Evolutionary conservation across 306 rosid species (phyloP), one percentile per base, ranked within the genome.

Genomic region (Pueraria montana): DNA sequence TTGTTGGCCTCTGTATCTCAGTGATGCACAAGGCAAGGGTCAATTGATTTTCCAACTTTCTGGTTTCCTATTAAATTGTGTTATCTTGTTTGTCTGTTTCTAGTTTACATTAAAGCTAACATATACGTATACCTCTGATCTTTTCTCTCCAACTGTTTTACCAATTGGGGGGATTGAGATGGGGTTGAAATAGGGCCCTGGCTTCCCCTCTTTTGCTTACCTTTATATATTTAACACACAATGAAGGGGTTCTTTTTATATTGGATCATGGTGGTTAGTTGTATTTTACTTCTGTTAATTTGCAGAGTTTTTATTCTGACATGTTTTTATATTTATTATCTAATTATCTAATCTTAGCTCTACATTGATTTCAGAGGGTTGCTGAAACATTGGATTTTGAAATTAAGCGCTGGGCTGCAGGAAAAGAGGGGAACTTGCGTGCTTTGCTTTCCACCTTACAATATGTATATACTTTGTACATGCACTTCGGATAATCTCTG

Each of bases 321-420:
- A 67, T 14, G 66, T 56, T 69, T 48, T 80, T 69, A 34, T 42
- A 76, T 72, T 77, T 74, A 24, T 64, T 34, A 48, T 76, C 48
- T 85, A 40, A 24, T 64, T 34, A 48, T 76, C 48, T 85, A 40
- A 76, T 74, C 69, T 55, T 83, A 58, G 45, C 18, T 45, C 7
- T 82, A 26, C 58, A n/a, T 80, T 86, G 77, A 45, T 86, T 86
- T 80, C 93, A 94, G 98, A 94, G 98, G 86, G 76, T 91, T 83
- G 87, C 89, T 24, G 97, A 96, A 87, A 91, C 98, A 26, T 84
- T 96, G 71, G 99, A 96, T 88, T 85, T 87, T 83, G 99, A 96
- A 86, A 91, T 96, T 86, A 96, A 89, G 89, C 99, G 98, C 67
- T 96, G 98, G 99, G 88, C 98, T 73, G 94, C 92, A n/a, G 99